Evolutionary conservation across 2,329 filamentous ascomycete genomes (phyloP), one percentile per base, ranked within the genome.

Genomic region (Passalora sequoiae): DNA sequence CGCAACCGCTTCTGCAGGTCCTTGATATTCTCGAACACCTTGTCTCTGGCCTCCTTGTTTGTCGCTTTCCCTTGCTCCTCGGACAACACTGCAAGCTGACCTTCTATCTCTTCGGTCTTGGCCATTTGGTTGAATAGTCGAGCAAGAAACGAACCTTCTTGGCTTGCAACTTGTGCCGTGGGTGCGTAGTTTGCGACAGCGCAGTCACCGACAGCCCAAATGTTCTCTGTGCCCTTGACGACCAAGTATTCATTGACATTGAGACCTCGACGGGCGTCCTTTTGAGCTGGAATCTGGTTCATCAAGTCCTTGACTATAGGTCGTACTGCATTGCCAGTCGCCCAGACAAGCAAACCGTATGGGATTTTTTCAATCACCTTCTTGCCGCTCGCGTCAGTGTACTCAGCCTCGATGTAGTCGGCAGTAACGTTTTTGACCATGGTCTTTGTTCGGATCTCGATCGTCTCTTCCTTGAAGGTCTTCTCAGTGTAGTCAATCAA

Each of bases 401-500:
- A 80, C 68, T 95, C 87, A 54, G 91, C 92, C 73, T 97, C 88
- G 61, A 98, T 91, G 63, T 80, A 83, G 70, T 86, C 94, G 60
- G 92, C 84, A 22, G 88, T 94, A 47, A 98, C 92, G 50, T 85
- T 89, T 78, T 97, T 97, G 66, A 98, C 92, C 83, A 95, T 94
- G 55, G 92, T 97, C 80, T 97, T 97, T 60, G 92, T 94, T 69
- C 87, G 85, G 71, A 98, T 95, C 59, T 87, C 83, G 65, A 98
- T 98, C 65, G 89, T 89, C 71, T 98, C 92, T 74, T 98, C 92
- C 72, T 94, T 92, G 75, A 98, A 94, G 35, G 91, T 96, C 70
- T 89, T 91, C 73, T 98, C 92, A 58, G 92, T 98, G 77, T 98
- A 98, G 63, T 98, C 92, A 64, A 98, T 97, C 62, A 98, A 77